These are phyloP conservation scores for Acorus calamus DNA, from an alignment of 106 monocot species.

Conservation along the genomic window DNA sequence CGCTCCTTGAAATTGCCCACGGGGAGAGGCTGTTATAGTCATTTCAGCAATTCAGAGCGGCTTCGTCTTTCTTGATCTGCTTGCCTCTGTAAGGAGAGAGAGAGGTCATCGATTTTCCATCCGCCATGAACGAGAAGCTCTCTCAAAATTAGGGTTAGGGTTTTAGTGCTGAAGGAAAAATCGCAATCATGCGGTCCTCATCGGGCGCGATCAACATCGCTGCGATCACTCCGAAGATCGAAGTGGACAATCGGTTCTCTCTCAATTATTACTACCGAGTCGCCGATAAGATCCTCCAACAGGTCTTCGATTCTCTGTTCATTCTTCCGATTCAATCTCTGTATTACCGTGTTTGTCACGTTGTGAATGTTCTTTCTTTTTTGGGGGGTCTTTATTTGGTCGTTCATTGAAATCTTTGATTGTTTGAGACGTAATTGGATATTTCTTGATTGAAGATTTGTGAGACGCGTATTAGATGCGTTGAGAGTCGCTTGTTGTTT, in stretches of 20 bases:
- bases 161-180: background rate
- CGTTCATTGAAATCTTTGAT: too few species aligned
- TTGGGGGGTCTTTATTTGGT: background rate
- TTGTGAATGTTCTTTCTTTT: background rate
- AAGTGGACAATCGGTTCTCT: slow-evolving; percentile 76
- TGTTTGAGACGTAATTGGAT: too few species aligned
- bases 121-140: too few species aligned
- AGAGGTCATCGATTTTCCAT: too few species aligned
- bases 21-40: too few species aligned
- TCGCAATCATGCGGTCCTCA: slow-evolving; percentile 20
- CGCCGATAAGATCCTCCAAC: slow-evolving; percentile 65
- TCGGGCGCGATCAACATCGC: slow-evolving; percentile 50
- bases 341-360: background rate
- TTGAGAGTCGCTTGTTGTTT: too few species aligned
- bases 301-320: slow-evolving; percentile 26
- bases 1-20: too few species aligned
- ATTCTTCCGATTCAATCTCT: background rate
- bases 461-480: too few species aligned
- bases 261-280: slow-evolving; percentile 75
- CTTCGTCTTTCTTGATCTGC: background rate
- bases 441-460: too few species aligned
- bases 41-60: too few species aligned
- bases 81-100: slow-evolving; percentile 10
- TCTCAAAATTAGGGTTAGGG: too few species aligned
- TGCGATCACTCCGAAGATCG: slow-evolving; percentile 39